A percentile compares a stretch with the other conserved stretches of the same genome.
Conservation (phyloP, 2,329 filamentous ascomycete genomes). For the Monosporascus ibericus region DNA sequence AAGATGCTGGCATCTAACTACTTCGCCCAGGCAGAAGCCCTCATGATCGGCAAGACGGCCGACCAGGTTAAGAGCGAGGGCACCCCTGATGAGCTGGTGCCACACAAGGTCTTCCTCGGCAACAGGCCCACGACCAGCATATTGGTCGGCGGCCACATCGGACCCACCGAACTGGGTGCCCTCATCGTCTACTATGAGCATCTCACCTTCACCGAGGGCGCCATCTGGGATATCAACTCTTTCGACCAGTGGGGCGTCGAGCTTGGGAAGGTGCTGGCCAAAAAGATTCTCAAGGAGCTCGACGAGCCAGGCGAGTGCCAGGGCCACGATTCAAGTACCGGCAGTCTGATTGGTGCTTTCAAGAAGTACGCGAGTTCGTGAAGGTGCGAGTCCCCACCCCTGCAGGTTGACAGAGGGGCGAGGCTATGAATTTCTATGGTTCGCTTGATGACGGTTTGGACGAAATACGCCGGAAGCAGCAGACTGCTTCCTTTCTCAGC, state of each 20-base stretch:
- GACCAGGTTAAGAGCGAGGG: constrained; percentile 74
- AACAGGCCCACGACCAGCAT: constrained; percentile 97
- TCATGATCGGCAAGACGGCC: constrained; percentile 85
- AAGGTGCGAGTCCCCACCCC: constrained; percentile 15
- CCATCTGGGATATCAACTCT: constrained; percentile 98
- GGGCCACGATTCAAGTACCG: constrained; percentile 82
- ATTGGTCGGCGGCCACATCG: constrained; percentile 83
- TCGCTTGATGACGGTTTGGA: too few species aligned
- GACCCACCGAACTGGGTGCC: constrained; percentile 85
- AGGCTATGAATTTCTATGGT: constrained; percentile 9
- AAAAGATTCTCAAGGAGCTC: constrained; percentile 82
- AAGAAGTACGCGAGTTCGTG: constrained; percentile 63
- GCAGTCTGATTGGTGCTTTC: constrained; percentile 84
- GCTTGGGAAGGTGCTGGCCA: constrained; percentile 91
- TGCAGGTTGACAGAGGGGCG: background rate
- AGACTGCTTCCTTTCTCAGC: background rate
- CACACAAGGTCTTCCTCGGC: constrained; percentile 99
- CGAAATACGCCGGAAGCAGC: too few species aligned
- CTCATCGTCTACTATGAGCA: constrained; percentile 99
- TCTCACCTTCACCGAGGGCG: constrained; percentile 94
- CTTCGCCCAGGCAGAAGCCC: constrained; percentile 80
- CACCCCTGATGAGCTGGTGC: constrained; percentile 66
- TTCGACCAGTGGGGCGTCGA: constrained; percentile 99
- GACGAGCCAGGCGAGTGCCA: constrained; percentile 66
- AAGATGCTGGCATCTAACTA: constrained; percentile 93